phyloP scores from a whole-genome alignment of 192 early-diverging fungal genomes.

The Coemansia sp. region DNA sequence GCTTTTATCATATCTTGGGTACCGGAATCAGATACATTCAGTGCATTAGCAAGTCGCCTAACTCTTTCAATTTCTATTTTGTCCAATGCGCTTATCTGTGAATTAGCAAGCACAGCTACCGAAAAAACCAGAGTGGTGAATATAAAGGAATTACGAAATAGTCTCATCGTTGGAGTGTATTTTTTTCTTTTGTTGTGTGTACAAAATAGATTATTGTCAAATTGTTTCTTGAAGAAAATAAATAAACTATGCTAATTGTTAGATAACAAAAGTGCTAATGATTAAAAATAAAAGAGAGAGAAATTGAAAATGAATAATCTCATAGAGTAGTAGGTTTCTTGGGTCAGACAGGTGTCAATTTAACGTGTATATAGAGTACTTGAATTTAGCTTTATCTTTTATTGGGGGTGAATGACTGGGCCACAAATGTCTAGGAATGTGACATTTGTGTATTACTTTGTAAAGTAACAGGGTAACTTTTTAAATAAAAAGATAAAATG shows the following conservation, averaged over 20 bases:
- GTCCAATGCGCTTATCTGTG: conserved; percentile 19
- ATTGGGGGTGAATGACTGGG: neutral
- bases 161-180: conserved; percentile 8
- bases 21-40: conserved; percentile 48
- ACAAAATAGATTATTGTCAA: too few species aligned
- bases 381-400: neutral
- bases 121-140: conserved; percentile 2
- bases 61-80: conserved; percentile 43
- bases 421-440: neutral
- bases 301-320: neutral
- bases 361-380: too few species aligned
- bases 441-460: too few species aligned
- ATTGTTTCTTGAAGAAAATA: neutral
- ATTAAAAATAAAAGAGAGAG: neutral
- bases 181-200: too few species aligned
- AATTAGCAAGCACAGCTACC: neutral
- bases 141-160: neutral
- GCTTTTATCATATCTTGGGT: conserved; percentile 43
- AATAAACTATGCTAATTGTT: neutral
- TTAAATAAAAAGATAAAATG: too few species aligned
- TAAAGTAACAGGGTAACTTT: too few species aligned
- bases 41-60: conserved; percentile 39
- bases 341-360: too few species aligned
- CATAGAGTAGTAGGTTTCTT: neutral
- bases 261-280: neutral